These are phyloP conservation scores for Cyclotella baltica DNA, from an alignment of 108 stramenopile species.

Conservation along the genomic window DNA sequence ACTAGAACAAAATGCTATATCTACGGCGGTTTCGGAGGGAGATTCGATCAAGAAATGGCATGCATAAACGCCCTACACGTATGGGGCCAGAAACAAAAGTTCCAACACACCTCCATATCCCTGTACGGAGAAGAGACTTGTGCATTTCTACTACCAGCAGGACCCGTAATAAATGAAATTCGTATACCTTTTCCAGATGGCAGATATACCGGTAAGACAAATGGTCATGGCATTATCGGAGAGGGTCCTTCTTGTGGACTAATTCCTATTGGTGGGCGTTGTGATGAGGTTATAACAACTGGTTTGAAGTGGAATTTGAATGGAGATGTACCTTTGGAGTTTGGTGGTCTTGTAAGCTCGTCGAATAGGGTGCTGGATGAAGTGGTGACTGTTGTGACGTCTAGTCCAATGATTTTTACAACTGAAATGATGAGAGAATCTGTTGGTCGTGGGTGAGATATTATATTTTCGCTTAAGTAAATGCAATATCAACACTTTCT, in stretches of 20 bases:
- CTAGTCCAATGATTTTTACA: slow-evolving; percentile 72
- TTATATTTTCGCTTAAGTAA: no score
- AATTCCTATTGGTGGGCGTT: slow-evolving; percentile 70
- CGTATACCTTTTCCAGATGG: slow-evolving; percentile 48
- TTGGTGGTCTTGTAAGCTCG: slow-evolving; percentile 85
- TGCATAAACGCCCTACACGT: slow-evolving; percentile 70
- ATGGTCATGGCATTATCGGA: slow-evolving; percentile 29
- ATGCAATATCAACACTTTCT: no score
- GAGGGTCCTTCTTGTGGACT: slow-evolving; percentile 89
- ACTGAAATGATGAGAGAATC: slow-evolving; percentile 60
- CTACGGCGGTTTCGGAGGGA: slow-evolving; percentile 89
- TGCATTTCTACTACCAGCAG: slow-evolving; percentile 63
- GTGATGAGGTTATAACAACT: slow-evolving; percentile 64
- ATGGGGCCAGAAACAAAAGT: slow-evolving; percentile 59
- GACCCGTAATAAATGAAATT: slow-evolving; percentile 56
- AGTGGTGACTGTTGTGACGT: slow-evolving; percentile 60
- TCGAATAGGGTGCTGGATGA: slow-evolving; percentile 71
- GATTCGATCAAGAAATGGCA: slow-evolving; percentile 92
- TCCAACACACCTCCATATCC: slow-evolving; percentile 53
- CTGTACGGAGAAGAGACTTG: slow-evolving; percentile 79
- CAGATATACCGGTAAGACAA: not conserved
- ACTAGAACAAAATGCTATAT: slow-evolving; percentile 48
- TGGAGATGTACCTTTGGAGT: slow-evolving; percentile 66
- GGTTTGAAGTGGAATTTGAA: slow-evolving; percentile 87
- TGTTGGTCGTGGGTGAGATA: no score